Evolutionary conservation across 2,329 filamentous ascomycete genomes (phyloP), one percentile per base, ranked within the genome.

Genomic region (Nigrospora sphaerica): DNA sequence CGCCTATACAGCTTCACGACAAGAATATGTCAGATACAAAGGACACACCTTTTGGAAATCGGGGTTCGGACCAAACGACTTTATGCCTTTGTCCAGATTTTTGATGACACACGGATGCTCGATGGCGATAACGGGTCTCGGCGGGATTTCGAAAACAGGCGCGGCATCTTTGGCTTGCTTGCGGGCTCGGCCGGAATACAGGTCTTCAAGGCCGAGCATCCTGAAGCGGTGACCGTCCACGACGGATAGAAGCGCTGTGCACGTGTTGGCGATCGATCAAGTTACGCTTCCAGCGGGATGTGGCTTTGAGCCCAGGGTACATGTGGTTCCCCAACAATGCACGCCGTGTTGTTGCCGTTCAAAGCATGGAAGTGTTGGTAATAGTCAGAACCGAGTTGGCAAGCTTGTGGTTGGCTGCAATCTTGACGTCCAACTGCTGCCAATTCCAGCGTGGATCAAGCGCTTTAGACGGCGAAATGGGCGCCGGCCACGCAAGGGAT

Each of bases 61-160:
- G 11, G 63, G 65, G 12, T 65, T 60, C 12, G 54, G 56, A 2
- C 69, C 69, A 46, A 73, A 67, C 6, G 65, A 66, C 18, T 62
- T 62, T 46, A 73, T 56, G 23, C 63, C 70, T 33, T 68, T 69
- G 47, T 69, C 66, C 10, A 72, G 54, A 44, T 69, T 59, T 39
- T 62, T 60, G 44, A 72, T 52, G 19, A 70, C 59, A 48, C 68
- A 65, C 2, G 70, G 70, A 49, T 73, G 70, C 54, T 73, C 70
- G 19, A 73, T 60, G 2, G 69, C 69, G 4, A 67, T 58, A 35
- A 73, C 33, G 7, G 35, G 35, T 31, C 42, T 23, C 9, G 37
- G 38, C 16, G 48, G 35, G 12, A 39, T 38, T 36, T 47, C 45
- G 42, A 45, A 50, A 18, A 46, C 46, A 3, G 48, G 46, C 17